A percentile compares a stretch with the other conserved stretches of the same genome.
These are phyloP conservation scores for Coleophoma eucalyptorum DNA, from an alignment of 2,329 filamentous ascomycete species.

Conservation along the genomic window DNA sequence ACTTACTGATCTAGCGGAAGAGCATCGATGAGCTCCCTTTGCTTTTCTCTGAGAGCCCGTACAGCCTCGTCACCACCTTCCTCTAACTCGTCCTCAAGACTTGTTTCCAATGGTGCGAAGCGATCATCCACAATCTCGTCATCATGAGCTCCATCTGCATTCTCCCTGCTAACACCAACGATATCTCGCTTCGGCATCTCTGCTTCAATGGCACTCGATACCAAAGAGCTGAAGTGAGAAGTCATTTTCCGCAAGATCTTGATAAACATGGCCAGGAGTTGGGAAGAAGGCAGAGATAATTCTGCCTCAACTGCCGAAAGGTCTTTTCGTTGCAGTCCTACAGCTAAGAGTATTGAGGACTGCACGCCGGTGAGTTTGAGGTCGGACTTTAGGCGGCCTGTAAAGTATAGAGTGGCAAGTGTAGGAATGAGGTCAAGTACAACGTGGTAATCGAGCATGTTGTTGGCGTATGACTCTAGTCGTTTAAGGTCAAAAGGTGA, in stretches of 20 bases:
- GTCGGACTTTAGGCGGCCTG: constrained; percentile 62
- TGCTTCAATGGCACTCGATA: constrained; percentile 70
- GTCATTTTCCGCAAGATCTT: constrained; percentile 91
- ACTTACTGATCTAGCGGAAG: constrained; percentile 82
- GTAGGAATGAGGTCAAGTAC: constrained; percentile 88
- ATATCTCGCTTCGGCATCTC: constrained; percentile 56
- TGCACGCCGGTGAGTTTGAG: constrained; percentile 80
- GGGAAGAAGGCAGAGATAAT: constrained; percentile 66
- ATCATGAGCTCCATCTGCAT: constrained; percentile 63
- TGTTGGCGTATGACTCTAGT: constrained; percentile 91
- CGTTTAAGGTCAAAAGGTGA: constrained; percentile 94
- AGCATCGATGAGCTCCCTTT: constrained; percentile 85
- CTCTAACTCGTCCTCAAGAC: constrained; percentile 77
- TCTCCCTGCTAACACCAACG: constrained; percentile 54
- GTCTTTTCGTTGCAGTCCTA: constrained; percentile 87
- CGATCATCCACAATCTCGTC: constrained; percentile 62
- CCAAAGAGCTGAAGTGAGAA: constrained; percentile 68
- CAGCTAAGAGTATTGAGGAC: constrained; percentile 80
- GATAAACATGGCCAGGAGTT: constrained; percentile 94
- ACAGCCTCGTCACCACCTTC: constrained; percentile 78
- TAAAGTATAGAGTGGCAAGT: constrained; percentile 82
- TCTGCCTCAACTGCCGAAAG: constrained; percentile 79
- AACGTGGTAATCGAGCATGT: constrained; percentile 96
- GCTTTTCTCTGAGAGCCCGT: constrained; percentile 69
- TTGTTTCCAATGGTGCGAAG: constrained; percentile 67